Base-by-base conservation (phyloP, 192 early-diverging fungal genomes). In the Podila minutissima region DNA sequence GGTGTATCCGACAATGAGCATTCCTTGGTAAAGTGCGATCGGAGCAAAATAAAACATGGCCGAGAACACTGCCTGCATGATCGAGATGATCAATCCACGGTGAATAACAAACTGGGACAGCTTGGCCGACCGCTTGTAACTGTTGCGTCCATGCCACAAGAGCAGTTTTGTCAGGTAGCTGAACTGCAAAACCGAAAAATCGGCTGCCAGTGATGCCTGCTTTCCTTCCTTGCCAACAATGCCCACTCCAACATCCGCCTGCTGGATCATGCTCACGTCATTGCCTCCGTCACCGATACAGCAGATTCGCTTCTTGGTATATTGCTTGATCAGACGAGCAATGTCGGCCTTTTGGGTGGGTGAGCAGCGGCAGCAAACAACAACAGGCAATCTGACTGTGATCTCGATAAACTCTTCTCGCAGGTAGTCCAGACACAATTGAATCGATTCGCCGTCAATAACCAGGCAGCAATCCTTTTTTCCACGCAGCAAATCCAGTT, bases 1-100 rank as follows among this genome's bases (percentile, higher is more conserved):
- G n/a, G 97, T 92, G 85, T 98, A 98, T 24, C 97, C 95, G 11
- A 95, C 93, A 37, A 97, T 89, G 35, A 96, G 72, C 85, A 92
- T 85, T 50, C 94, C 94, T 84, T 97, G 95, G 83, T 95, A 98
- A 63, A 98, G 76, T 33, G 96, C 96, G 66, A 98, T 97, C 8
- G 97, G 97, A 15, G 97, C 97, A 89, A 95, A 97, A 84, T 97
- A 98, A 79, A 97, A 98, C 67, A 98, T 87, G 2, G 96, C 92
- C 12, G 95, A 96, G 71, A 98, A 98, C 12, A 98, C 97, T 0
- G 96, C 96, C 84, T 98, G 97, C 91, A 98, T 98, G 22, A 98
- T 92, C 1, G 97, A 97, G 64, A 98, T 98, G 62, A 98, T 98
- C 64, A 98, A 82, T 37, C 97, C 97, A 66, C 97, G 93, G 83